A percentile compares a stretch with the other conserved stretches of the same genome.
Evolutionary conservation across 2,329 filamentous ascomycete species (phyloP).

Genomic region (Microsporum audouinii): DNA sequence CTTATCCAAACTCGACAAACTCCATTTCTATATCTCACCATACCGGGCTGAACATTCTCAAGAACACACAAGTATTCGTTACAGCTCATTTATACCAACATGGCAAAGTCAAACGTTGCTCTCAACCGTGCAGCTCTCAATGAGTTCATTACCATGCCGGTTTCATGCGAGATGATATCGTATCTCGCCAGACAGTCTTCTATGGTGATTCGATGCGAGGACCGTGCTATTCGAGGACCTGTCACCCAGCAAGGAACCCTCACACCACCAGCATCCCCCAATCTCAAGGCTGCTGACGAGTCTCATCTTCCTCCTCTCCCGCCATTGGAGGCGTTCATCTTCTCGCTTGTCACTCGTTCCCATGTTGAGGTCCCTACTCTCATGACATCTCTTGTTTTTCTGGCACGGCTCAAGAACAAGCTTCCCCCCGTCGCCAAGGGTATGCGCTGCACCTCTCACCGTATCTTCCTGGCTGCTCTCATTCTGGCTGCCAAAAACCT

Average conservation of each 20-base stretch:
- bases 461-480: slow-evolving; percentile 71
- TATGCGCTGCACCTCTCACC: slow-evolving; percentile 89
- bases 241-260: slow-evolving; percentile 21
- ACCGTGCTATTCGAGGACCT: slow-evolving; percentile 37
- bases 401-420: slow-evolving; percentile 68
- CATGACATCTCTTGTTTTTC: slow-evolving; percentile 94
- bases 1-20: neutral
- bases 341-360: slow-evolving; percentile 76
- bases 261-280: slow-evolving; percentile 50
- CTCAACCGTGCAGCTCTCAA: slow-evolving; percentile 37
- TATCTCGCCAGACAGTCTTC: slow-evolving; percentile 38
- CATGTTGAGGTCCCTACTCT: slow-evolving; percentile 95
- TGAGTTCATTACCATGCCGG: slow-evolving; percentile 38
- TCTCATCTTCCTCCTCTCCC: slow-evolving; percentile 49
- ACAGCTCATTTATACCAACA: neutral
- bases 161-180: slow-evolving; percentile 38
- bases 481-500: slow-evolving; percentile 82
- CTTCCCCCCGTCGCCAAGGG: slow-evolving; percentile 92
- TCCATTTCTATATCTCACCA: neutral
- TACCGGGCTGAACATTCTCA: neutral
- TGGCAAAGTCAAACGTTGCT: slow-evolving; percentile 9
- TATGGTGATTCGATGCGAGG: slow-evolving; percentile 39
- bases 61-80: neutral
- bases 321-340: slow-evolving; percentile 81
- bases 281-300: slow-evolving; percentile 34